A percentile compares a stretch with the other conserved stretches of the same genome.
phyloP scores from a whole-genome alignment of 169 alveolate genomes.

The Plasmodium gonderi region DNA sequence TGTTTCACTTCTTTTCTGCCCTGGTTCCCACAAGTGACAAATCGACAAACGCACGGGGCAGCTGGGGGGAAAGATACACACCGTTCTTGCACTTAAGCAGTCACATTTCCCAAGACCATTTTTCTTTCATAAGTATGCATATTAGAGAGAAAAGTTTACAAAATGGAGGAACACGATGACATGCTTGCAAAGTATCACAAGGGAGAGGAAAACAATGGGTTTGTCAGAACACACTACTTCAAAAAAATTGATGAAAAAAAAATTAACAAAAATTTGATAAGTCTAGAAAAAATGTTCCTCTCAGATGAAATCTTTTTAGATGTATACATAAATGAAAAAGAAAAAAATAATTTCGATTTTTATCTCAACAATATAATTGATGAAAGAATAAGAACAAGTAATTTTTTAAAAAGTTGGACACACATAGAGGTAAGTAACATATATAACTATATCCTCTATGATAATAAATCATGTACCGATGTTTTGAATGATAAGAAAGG shows the following conservation, averaged over 20 bases:
- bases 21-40: too few relatives aligned
- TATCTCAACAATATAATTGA: conserved; percentile 12
- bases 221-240: conserved; percentile 29
- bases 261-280: background rate
- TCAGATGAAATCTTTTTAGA: conserved; percentile 39
- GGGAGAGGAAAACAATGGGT: conserved; percentile 45
- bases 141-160: background rate
- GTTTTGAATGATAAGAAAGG: conserved; percentile 42
- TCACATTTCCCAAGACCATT: too few relatives aligned
- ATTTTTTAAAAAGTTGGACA: conserved; percentile 26
- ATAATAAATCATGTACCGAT: conserved; percentile 31
- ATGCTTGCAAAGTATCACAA: conserved; percentile 16
- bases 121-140: too few relatives aligned
- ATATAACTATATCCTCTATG: conserved; percentile 42
- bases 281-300: conserved; percentile 15
- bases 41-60: background rate
- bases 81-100: too few relatives aligned
- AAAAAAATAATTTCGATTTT: conserved; percentile 59
- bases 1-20: too few relatives aligned
- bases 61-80: too few relatives aligned
- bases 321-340: conserved; percentile 48
- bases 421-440: conserved; percentile 29
- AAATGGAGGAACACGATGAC: background rate
- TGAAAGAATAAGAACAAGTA: background rate
- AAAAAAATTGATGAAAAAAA: conserved; percentile 33